A percentile compares a stretch with the other conserved stretches of the same genome.
Conservation (phyloP, 305 asterid genomes). For the Fraxinus greggii region DNA sequence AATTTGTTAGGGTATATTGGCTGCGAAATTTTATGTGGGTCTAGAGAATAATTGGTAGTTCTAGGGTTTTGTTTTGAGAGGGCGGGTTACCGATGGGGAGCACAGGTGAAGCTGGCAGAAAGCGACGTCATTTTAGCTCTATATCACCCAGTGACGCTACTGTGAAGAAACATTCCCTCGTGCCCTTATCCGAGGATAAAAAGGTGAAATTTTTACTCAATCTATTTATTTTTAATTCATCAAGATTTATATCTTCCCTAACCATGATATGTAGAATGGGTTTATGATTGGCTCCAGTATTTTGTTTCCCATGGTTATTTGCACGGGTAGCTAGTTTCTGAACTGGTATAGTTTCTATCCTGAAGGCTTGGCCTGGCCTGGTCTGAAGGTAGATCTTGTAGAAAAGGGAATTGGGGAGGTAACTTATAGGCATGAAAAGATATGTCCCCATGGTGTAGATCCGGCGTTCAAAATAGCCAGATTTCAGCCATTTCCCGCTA, state of each 20-base stretch:
- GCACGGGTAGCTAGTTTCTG: constrained; percentile 14
- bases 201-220: constrained; percentile 44
- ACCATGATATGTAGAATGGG: constrained; percentile 4
- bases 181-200: constrained; percentile 72
- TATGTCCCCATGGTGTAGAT: not conserved
- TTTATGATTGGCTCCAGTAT: not conserved
- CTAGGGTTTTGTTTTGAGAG: constrained; percentile 49
- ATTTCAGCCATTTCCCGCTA: not conserved
- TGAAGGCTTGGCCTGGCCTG: constrained; percentile 11
- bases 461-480: not conserved
- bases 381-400: not conserved
- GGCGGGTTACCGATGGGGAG: constrained; percentile 64
- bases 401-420: not conserved
- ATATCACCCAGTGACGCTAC: constrained; percentile 61
- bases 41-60: constrained; percentile 32
- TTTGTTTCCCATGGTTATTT: not conserved
- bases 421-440: not conserved
- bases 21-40: constrained; percentile 22
- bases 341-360: not conserved
- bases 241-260: not conserved
- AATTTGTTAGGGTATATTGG: constrained; percentile 27
- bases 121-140: constrained; percentile 74
- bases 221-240: not conserved
- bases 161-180: constrained; percentile 60
- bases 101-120: constrained; percentile 78